A percentile compares a stretch with the other conserved stretches of the same genome.
Evolutionary conservation across 2,329 filamentous ascomycete genomes (phyloP).

Genomic region (Alternaria sp.): DNA sequence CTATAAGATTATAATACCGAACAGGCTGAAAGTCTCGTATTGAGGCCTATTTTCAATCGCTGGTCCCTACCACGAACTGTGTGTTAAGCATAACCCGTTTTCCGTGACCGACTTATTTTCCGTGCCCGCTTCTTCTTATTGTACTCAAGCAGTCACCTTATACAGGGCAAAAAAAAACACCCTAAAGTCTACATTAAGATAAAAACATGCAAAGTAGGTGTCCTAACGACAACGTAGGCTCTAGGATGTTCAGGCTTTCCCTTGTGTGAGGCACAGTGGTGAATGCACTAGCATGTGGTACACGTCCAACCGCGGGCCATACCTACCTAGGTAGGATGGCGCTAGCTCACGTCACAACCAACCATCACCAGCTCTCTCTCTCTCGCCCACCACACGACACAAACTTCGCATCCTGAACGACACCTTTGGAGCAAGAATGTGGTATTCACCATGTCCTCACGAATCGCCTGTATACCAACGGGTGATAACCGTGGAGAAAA

Average conservation of each 20-base stretch:
- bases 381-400: neutral
- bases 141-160: neutral
- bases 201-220: too few relatives aligned
- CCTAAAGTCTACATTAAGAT: too few relatives aligned
- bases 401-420: neutral
- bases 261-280: neutral
- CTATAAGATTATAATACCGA: conserved; percentile 15
- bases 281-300: neutral
- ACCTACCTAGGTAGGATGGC: neutral
- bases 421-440: neutral
- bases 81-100: too few relatives aligned
- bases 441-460: conserved; percentile 18
- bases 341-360: conserved; percentile 13
- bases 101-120: too few relatives aligned
- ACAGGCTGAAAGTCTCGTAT: neutral
- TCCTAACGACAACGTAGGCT: too few relatives aligned
- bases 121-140: neutral
- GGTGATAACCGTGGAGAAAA: conserved; percentile 27
- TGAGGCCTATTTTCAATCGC: neutral
- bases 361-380: neutral
- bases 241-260: too few relatives aligned
- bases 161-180: too few relatives aligned
- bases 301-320: neutral
- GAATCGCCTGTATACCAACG: conserved; percentile 32
- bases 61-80: too few relatives aligned